A percentile compares a stretch with the other conserved stretches of the same genome.
Conservation (phyloP, 768 basidiomycete genomes). For the Nevesoporus exiguus region DNA sequence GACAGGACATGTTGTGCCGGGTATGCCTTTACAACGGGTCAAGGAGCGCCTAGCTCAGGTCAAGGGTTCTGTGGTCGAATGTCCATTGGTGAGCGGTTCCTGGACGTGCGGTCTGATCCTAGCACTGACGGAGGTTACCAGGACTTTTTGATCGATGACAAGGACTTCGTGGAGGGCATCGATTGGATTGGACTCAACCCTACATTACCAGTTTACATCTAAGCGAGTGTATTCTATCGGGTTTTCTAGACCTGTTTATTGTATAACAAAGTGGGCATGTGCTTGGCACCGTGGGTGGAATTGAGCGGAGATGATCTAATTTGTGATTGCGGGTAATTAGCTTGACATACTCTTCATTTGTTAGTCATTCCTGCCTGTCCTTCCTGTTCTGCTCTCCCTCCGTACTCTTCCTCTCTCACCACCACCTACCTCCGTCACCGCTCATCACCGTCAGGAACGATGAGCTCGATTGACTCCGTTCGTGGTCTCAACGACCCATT, state of each 20-base stretch:
- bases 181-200: conserved; percentile 78
- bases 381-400: not conserved
- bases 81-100: conserved; percentile 54
- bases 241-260: not conserved
- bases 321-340: conserved; percentile 5
- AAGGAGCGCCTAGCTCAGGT: conserved; percentile 73
- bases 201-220: conserved; percentile 77
- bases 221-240: conserved; percentile 7
- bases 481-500: conserved; percentile 36
- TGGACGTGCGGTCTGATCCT: not conserved
- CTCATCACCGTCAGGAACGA: conserved; percentile 27
- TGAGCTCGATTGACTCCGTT: conserved; percentile 31
- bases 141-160: conserved; percentile 86
- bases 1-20: conserved; percentile 77
- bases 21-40: conserved; percentile 60
- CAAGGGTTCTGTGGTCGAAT: conserved; percentile 70
- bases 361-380: not conserved
- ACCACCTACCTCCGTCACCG: conserved; percentile 2
- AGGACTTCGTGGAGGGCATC: conserved; percentile 61
- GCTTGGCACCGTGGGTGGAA: not conserved
- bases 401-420: conserved; percentile 3
- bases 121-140: conserved; percentile 28
- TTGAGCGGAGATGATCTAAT: conserved; percentile 21
- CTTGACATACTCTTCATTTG: conserved; percentile 2
- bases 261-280: no score